Conservation (phyloP, 306 rosid species). For the Cucumis cinereus region DNA sequence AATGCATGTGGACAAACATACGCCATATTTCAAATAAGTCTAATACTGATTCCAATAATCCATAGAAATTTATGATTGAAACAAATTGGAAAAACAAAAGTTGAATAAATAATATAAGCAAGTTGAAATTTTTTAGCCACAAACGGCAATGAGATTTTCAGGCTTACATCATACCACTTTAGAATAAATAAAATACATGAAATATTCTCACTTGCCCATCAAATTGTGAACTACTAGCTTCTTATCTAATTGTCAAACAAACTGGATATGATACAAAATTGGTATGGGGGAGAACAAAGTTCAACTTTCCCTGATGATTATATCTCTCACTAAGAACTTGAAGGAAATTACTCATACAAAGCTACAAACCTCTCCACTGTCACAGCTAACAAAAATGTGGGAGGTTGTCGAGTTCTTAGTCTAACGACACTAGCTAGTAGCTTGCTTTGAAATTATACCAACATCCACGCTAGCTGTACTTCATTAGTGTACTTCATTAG, state of each 20-base stretch:
- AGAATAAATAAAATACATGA: not conserved
- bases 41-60: no score
- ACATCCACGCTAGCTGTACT: not conserved
- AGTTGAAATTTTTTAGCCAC: no score
- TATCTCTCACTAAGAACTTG: not conserved
- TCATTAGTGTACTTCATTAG: conserved; percentile 12
- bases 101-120: no score
- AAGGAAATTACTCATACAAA: not conserved
- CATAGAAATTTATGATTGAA: no score
- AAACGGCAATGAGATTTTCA: no score
- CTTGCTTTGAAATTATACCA: not conserved
- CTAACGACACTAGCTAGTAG: not conserved
- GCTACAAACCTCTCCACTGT: not conserved
- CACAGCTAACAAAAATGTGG: conserved; percentile 2
- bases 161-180: not conserved
- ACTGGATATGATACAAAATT: not conserved
- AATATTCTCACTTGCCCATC: not conserved
- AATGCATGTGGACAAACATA: not conserved
- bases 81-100: not conserved
- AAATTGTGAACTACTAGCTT: not conserved
- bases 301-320: not conserved
- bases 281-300: not conserved
- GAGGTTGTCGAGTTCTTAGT: not conserved
- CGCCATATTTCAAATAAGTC: no score
- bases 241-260: not conserved